Conservation (phyloP, 169 alveolate species). For the Ichthyophthirius multifiliis region DNA sequence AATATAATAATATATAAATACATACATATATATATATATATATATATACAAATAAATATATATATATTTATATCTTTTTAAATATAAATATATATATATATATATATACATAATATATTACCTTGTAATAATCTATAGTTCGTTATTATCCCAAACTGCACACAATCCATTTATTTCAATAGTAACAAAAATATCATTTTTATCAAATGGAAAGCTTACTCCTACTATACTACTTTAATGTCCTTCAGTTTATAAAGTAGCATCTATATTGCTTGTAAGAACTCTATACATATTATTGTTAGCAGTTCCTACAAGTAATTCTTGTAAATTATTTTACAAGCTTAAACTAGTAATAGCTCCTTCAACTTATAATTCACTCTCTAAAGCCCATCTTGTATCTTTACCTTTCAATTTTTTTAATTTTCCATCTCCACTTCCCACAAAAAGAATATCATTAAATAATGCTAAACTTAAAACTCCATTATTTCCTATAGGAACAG, state of each 20-base stretch:
- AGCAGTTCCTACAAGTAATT: slow-evolving; percentile 62
- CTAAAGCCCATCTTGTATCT: slow-evolving; percentile 62
- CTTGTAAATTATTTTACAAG: slow-evolving; percentile 53
- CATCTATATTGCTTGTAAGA: slow-evolving; percentile 53
- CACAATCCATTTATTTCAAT: slow-evolving; percentile 73
- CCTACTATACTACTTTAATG: slow-evolving; percentile 69
- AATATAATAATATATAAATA: no score
- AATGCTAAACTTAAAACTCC: slow-evolving; percentile 55
- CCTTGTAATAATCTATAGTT: slow-evolving; percentile 42
- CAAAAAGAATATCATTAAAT: slow-evolving; percentile 55
- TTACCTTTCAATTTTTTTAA: slow-evolving; percentile 66
- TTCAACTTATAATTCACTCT: slow-evolving; percentile 72
- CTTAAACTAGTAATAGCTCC: slow-evolving; percentile 67
- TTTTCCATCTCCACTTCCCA: slow-evolving; percentile 87
- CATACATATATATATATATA: no score
- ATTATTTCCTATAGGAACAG: slow-evolving; percentile 70
- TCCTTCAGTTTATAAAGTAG: slow-evolving; percentile 76
- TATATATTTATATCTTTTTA: slow-evolving; percentile 16
- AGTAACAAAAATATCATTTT: slow-evolving; percentile 62
- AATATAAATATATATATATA: not conserved
- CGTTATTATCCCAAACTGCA: slow-evolving; percentile 54
- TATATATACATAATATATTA: slow-evolving; percentile 19
- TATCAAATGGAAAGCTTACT: slow-evolving; percentile 47
- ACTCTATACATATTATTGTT: slow-evolving; percentile 71
- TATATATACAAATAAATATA: not conserved